Percentiles rank a stretch among this genome's conserved stretches.
Conservation (phyloP, 352 stramenopile genomes). For the Phytophthora europaea region DNA sequence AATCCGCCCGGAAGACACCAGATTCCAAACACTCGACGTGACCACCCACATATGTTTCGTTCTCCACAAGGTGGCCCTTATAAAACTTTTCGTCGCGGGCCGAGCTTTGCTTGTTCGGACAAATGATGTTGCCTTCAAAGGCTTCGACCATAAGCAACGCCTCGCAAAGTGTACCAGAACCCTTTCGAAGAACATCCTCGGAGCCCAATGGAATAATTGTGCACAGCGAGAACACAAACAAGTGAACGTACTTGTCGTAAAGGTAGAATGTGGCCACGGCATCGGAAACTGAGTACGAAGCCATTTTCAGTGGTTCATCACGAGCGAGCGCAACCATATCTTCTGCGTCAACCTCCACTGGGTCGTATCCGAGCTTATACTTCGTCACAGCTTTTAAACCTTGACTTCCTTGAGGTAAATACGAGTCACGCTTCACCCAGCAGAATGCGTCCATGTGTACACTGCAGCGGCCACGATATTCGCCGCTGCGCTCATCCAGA, state of each 20-base stretch:
- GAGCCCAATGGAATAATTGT: constrained; percentile 99
- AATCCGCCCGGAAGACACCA: constrained; percentile 98
- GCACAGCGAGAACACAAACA: constrained; percentile 99
- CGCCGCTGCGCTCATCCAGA: constrained; percentile 75
- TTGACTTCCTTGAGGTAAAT: constrained; percentile 98
- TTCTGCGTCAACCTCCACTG: constrained; percentile 98
- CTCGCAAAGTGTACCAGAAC: constrained; percentile 98
- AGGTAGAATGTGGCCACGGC: constrained; percentile 99
- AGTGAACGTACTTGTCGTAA: constrained; percentile 99
- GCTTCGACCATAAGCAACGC: constrained; percentile 99
- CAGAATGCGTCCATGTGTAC: constrained; percentile 99
- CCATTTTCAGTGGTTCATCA: constrained; percentile 98
- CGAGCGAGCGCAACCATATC: constrained; percentile 98
- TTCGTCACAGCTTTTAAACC: constrained; percentile 99
- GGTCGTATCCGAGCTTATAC: constrained; percentile 99
- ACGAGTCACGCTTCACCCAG: constrained; percentile 99
- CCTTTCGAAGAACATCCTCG: constrained; percentile 98
- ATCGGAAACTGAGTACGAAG: constrained; percentile 99
- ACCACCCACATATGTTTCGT: constrained; percentile 99
- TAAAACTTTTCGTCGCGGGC: constrained; percentile 84
- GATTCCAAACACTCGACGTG: constrained; percentile 99
- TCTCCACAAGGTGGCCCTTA: constrained; percentile 97
- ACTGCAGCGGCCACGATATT: constrained; percentile 93
- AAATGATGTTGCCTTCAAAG: constrained; percentile 97
- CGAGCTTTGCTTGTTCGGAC: constrained; percentile 98